These are phyloP conservation scores for Tylopilus plumbeoviolaceoides DNA, from an alignment of 768 basidiomycete genomes.

Conservation along the genomic window DNA sequence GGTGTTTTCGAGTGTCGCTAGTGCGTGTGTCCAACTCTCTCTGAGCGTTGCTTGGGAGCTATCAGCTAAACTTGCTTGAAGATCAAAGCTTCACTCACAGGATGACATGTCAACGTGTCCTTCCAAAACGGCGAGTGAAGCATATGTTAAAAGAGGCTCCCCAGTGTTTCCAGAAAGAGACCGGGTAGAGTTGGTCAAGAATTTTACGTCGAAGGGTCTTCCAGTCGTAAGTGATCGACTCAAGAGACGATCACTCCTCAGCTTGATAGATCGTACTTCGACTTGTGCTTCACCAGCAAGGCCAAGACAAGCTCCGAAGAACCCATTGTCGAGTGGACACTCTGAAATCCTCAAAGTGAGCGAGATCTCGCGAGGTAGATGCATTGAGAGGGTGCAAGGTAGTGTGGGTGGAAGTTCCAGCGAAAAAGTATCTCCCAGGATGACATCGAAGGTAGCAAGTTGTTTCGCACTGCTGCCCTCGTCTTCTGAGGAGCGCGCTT, in stretches of 20 bases:
- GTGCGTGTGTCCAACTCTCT: no score
- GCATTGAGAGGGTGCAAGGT: not conserved
- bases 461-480: no score
- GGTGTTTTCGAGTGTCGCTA: no score
- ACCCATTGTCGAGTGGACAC: conserved; percentile 12
- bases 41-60: no score
- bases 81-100: no score
- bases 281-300: not conserved
- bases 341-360: conserved; percentile 15
- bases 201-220: conserved; percentile 16
- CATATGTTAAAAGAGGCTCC: conserved; percentile 1
- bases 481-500: not conserved
- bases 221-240: conserved; percentile 16
- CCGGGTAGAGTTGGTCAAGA: conserved; percentile 9
- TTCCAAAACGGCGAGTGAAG: no score
- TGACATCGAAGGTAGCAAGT: not conserved
- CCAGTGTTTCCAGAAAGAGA: not conserved
- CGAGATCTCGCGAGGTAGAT: not conserved
- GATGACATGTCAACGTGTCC: no score
- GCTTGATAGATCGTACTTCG: conserved; percentile 2
- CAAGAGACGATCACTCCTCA: conserved; percentile 6
- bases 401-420: not conserved
- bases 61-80: no score
- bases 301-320: conserved; percentile 3
- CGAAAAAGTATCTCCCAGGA: conserved; percentile 3